phyloP scores from a whole-genome alignment of 2,329 filamentous ascomycete genomes.

The Rhynchosporium secalis region DNA sequence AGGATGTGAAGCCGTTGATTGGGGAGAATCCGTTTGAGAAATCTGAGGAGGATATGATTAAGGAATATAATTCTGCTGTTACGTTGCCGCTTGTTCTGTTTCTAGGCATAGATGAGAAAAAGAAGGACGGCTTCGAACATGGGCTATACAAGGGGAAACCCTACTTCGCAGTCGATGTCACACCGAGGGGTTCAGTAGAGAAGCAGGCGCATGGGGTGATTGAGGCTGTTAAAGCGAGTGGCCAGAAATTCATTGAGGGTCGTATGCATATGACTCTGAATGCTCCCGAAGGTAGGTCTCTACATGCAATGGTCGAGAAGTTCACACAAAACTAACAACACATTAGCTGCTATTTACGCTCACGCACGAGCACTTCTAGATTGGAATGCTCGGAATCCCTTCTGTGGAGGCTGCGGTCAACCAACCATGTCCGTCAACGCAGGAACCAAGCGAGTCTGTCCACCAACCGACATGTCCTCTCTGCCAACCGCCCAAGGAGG shows the following conservation, averaged over 20 bases:
- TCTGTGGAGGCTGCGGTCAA: constrained; percentile 86
- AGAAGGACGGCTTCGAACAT: constrained; percentile 49
- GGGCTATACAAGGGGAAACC: constrained; percentile 76
- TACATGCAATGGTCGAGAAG: neutral
- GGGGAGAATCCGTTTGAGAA: constrained; percentile 69
- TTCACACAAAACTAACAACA: constrained; percentile 50
- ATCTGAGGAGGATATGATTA: constrained; percentile 71
- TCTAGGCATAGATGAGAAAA: constrained; percentile 74
- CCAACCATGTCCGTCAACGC: constrained; percentile 76
- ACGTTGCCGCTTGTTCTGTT: constrained; percentile 76
- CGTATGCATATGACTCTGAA: constrained; percentile 53
- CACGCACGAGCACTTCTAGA: constrained; percentile 86
- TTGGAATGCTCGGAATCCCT: constrained; percentile 92
- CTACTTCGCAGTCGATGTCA: constrained; percentile 88
- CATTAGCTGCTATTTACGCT: constrained; percentile 80
- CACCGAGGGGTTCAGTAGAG: constrained; percentile 64
- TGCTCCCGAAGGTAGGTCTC: constrained; percentile 48
- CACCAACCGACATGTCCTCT: constrained; percentile 61
- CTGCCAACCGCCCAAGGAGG: constrained; percentile 43
- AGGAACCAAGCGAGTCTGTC: constrained; percentile 79
- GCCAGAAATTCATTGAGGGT: constrained; percentile 66
- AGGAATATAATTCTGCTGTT: constrained; percentile 69
- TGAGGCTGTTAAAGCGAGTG: constrained; percentile 58
- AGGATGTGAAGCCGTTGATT: constrained; percentile 70
- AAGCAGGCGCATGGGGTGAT: constrained; percentile 64